Conservation (phyloP, 2,329 filamentous ascomycete species). For the Diaporthe batatas region DNA sequence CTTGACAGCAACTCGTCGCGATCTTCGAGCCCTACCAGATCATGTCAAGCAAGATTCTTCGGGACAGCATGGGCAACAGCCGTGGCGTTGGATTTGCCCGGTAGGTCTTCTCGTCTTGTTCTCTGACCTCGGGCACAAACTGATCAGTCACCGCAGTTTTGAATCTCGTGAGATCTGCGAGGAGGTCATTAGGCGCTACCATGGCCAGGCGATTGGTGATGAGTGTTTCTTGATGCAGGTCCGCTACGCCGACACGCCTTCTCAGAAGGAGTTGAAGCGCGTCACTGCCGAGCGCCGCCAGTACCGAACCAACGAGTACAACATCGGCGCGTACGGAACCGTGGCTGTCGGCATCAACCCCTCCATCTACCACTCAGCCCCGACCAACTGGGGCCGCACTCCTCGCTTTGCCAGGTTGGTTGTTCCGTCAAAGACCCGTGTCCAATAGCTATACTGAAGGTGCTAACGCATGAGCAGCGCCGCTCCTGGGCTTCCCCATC, state of each 20-base stretch:
- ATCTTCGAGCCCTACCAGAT: constrained; percentile 87
- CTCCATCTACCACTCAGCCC: constrained; percentile 57
- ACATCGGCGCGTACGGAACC: constrained; percentile 77
- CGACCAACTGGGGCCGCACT: constrained; percentile 54
- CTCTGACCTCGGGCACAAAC: constrained; percentile 45
- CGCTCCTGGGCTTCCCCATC: constrained; percentile 40
- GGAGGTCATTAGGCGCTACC: constrained; percentile 87
- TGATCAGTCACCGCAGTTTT: constrained; percentile 71
- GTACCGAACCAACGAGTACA: constrained; percentile 97
- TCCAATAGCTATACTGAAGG: constrained; percentile 31
- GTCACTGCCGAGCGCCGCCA: constrained; percentile 95
- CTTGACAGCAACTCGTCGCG: constrained; percentile 75
- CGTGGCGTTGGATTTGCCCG: constrained; percentile 97
- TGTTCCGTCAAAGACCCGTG: neutral
- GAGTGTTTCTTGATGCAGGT: constrained; percentile 91
- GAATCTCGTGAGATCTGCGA: constrained; percentile 91
- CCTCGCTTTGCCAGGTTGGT: constrained; percentile 47
- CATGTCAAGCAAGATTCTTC: constrained; percentile 93
- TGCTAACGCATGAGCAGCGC: constrained; percentile 38
- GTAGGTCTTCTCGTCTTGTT: constrained; percentile 63
- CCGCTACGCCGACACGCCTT: constrained; percentile 95
- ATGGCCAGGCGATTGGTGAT: constrained; percentile 81
- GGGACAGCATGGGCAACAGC: constrained; percentile 90
- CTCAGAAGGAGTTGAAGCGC: constrained; percentile 96
- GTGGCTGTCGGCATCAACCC: constrained; percentile 70